Evolutionary conservation across 192 early-diverging fungal genomes (phyloP).

Genomic region (Haplosporangium gracile): DNA sequence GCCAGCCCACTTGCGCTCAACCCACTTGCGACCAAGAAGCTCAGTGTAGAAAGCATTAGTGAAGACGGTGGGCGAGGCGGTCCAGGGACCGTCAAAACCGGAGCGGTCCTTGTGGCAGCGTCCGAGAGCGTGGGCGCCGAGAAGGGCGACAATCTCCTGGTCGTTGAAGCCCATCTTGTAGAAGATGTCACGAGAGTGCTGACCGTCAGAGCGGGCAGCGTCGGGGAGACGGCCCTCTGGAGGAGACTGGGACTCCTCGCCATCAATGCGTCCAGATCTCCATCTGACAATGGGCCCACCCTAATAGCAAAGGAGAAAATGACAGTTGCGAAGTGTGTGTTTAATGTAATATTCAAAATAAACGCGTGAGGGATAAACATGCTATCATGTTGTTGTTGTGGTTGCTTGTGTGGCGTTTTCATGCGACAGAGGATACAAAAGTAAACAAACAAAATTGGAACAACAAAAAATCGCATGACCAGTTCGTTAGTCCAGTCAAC

Average conservation of each 20-base stretch:
- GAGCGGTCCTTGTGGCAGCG: conserved; percentile 82
- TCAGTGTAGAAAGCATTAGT: conserved; percentile 91
- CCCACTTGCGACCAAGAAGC: conserved; percentile 85
- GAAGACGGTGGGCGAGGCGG: conserved; percentile 87
- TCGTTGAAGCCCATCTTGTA: conserved; percentile 80
- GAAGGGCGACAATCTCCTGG: conserved; percentile 85
- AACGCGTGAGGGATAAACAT: not conserved
- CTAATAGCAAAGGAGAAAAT: conserved; percentile 16
- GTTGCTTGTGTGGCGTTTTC: not conserved
- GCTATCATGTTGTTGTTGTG: not conserved
- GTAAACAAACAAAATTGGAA: not conserved
- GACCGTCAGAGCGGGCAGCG: conserved; percentile 67
- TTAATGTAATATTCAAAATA: not conserved
- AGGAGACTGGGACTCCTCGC: conserved; percentile 59
- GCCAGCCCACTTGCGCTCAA: conserved; percentile 82
- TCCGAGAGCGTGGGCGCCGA: conserved; percentile 83
- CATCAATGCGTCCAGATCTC: conserved; percentile 76
- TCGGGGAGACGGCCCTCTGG: conserved; percentile 88
- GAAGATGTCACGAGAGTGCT: conserved; percentile 83
- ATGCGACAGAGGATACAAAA: not conserved
- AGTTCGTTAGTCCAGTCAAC: not conserved
- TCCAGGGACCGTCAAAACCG: conserved; percentile 93
- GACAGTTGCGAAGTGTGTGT: not conserved
- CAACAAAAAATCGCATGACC: not conserved
- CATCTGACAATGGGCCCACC: conserved; percentile 84